A percentile compares a stretch with the other conserved stretches of the same genome.
Evolutionary conservation across 345 rosid species (phyloP).

Genomic region (Lepidium didymum): DNA sequence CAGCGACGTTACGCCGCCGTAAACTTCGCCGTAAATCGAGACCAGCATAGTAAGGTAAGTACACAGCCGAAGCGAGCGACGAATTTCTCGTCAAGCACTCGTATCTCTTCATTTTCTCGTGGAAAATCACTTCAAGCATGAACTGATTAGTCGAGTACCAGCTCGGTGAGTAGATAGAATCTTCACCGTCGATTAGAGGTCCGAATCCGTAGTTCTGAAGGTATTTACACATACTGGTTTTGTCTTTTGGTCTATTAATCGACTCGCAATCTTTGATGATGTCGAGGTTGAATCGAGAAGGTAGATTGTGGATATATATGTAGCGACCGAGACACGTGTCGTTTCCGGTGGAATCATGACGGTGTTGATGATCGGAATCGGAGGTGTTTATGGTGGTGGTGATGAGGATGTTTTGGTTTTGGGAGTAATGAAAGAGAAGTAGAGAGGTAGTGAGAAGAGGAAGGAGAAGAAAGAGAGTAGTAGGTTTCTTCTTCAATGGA

Average conservation of each 20-base stretch:
- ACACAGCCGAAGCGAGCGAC: conserved; percentile 45
- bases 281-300: conserved; percentile 40
- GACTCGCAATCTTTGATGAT: conserved; percentile 33
- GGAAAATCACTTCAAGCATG: conserved; percentile 46
- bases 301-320: conserved; percentile 41
- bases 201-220: conserved; percentile 42
- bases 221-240: conserved; percentile 40
- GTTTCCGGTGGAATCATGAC: background rate
- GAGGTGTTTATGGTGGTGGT: background rate
- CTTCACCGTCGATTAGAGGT: conserved; percentile 16
- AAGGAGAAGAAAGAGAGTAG: conserved; percentile 3
- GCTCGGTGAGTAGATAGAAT: background rate
- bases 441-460: conserved; percentile 20
- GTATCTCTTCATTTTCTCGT: conserved; percentile 44
- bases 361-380: background rate
- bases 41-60: conserved; percentile 48
- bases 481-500: conserved; percentile 6
- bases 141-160: conserved; percentile 49
- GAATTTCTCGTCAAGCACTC: conserved; percentile 46
- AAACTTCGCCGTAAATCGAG: conserved; percentile 42
- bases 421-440: conserved; percentile 8
- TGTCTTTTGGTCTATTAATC: conserved; percentile 36
- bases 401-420: conserved; percentile 16
- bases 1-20: conserved; percentile 35
- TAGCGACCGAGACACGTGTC: conserved; percentile 39